Percentiles rank a stretch among this genome's conserved stretches.
Conservation (phyloP, 306 rosid genomes). For the Lathyrus sativus region DNA sequence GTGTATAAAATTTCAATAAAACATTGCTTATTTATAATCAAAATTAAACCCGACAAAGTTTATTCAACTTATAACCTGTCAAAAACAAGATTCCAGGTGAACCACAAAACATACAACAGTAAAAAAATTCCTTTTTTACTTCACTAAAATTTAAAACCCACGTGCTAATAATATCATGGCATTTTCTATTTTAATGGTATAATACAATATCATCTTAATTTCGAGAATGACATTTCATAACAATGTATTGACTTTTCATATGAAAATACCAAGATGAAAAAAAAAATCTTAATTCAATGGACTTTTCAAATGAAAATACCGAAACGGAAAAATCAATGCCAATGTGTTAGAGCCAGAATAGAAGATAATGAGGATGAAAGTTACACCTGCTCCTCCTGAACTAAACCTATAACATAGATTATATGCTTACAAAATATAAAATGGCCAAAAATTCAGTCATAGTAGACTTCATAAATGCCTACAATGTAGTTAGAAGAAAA, state of each 20-base stretch:
- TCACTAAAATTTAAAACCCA: background rate
- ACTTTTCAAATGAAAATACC: too few species aligned
- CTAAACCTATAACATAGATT: slow-evolving; percentile 24
- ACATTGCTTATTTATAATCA: too few species aligned
- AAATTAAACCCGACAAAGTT: background rate
- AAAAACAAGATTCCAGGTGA: background rate
- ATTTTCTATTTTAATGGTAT: background rate
- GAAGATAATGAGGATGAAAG: background rate
- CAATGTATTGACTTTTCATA: background rate
- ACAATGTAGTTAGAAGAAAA: slow-evolving; percentile 8
- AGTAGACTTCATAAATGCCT: slow-evolving; percentile 13
- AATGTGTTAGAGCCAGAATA: too few species aligned
- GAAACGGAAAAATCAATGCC: too few species aligned
- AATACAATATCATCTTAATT: background rate
- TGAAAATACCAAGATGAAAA: too few species aligned
- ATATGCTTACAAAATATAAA: slow-evolving; percentile 23
- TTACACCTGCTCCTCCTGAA: background rate
- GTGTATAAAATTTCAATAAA: too few species aligned
- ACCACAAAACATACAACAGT: background rate
- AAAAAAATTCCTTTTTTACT: background rate
- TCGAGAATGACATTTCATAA: background rate
- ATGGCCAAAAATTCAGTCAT: slow-evolving; percentile 33
- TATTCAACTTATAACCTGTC: background rate
- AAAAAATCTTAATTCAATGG: too few species aligned
- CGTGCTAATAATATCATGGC: background rate